Base-by-base conservation (phyloP, 169 alveolate genomes). In the Cryptosporidium sp. region DNA sequence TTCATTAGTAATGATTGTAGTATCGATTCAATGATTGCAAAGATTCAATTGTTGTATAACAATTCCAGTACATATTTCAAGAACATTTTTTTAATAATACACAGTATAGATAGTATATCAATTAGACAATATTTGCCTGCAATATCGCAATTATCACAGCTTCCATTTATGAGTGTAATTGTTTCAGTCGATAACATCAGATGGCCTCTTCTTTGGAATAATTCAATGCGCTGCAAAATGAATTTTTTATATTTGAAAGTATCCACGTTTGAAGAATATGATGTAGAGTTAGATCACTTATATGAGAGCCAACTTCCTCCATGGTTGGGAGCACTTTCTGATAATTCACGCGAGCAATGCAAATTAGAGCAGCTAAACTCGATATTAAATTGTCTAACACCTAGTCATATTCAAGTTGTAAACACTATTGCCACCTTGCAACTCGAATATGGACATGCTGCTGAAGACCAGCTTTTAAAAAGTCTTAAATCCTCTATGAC, bases 141-240 rank as follows among this genome's bases (percentile, higher is more conserved):
- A 39, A 80, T 80, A 9, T 37, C 89, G 26, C 72, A 45, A 23
- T 37, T 80, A 44, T 31, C 75, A 31, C 89, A 80, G 42, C 52
- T 80, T 23, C 75, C 89, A 21, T 44, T 61, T 45, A 42, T 80
- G 14, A 62, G 58, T 21, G 33, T 80, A 44, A 35, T 80, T 21
- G 75, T 31, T 7, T 44, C 89, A 6, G 89, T 65, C 3, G 89
- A 80, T 31, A 80, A 80, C 21, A 80, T 80, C 37, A 80, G 89
- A 80, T 80, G 89, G 89, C 89, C 89, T 12, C 68, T 80, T 39
- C 73, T 80, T 35, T 80, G 73, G 89, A 80, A 51, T 26, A 80
- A 31, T n/a, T 61, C 89, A 21, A 60, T 80, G 56, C 67, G 73
- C 3, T 16, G 52, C 29, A 80, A 65, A 65, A 80, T 62, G 89